A percentile compares a stretch with the other conserved stretches of the same genome.
These are phyloP conservation scores for Thelonectria discophora DNA, from an alignment of 2,329 filamentous ascomycete species.

Conservation along the genomic window DNA sequence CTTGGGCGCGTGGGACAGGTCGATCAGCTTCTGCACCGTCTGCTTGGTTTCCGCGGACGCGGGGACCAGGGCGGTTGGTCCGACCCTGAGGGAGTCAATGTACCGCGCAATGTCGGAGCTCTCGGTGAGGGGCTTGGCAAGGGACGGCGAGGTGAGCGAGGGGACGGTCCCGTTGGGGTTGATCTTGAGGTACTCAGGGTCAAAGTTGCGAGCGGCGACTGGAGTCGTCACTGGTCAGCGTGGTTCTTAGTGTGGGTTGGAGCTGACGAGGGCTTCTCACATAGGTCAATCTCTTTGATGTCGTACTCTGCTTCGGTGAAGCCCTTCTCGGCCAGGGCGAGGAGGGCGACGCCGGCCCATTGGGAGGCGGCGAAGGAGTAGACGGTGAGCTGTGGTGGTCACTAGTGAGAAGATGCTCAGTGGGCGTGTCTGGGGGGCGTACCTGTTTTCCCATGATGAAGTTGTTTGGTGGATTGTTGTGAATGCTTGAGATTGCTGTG, in stretches of 20 bases:
- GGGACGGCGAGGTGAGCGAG: constrained; percentile 23
- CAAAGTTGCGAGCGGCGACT: constrained; percentile 30
- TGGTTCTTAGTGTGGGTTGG: too few relatives aligned
- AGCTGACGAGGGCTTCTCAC: constrained; percentile 1
- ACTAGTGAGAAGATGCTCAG: not conserved
- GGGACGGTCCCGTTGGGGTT: constrained; percentile 34
- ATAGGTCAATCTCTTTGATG: constrained; percentile 24
- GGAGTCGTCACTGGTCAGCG: not conserved
- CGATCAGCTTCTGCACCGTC: constrained; percentile 22
- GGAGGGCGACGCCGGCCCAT: constrained; percentile 33
- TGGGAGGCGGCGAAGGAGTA: constrained; percentile 32
- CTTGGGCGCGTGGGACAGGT: constrained; percentile 28
- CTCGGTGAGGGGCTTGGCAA: constrained; percentile 23
- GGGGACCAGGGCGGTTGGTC: constrained; percentile 12
- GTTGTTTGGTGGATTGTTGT: too few relatives aligned
- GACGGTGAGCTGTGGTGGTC: constrained; percentile 21
- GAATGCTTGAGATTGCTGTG: too few relatives aligned
- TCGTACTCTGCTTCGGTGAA: constrained; percentile 28
- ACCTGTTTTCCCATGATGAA: not conserved
- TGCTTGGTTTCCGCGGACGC: constrained; percentile 8
- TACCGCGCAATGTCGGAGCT: constrained; percentile 30
- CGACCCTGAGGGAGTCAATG: constrained; percentile 20
- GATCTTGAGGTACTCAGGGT: constrained; percentile 29
- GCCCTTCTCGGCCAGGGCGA: constrained; percentile 32
- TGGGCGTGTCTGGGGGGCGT: not conserved